These are phyloP conservation scores for Dactylellina leptospora DNA, from an alignment of 2,329 filamentous ascomycete species.

Conservation along the genomic window DNA sequence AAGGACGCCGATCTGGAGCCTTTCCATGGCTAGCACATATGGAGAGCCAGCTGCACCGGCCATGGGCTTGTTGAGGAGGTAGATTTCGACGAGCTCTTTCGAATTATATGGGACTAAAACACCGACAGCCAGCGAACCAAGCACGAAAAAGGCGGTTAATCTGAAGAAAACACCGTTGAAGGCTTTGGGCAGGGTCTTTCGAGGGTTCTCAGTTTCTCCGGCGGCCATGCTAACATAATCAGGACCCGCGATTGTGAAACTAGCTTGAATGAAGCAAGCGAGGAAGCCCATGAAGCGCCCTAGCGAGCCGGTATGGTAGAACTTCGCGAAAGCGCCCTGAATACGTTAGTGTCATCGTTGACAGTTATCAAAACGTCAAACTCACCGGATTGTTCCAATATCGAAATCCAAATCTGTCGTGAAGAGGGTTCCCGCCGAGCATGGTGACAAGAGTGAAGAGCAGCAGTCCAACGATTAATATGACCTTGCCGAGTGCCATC, in stretches of 20 bases:
- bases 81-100: conserved; percentile 69
- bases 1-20: conserved; percentile 70
- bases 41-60: conserved; percentile 71
- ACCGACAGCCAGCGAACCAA: conserved; percentile 76
- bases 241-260: conserved; percentile 73
- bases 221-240: conserved; percentile 70
- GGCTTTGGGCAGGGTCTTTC: conserved; percentile 74
- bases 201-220: conserved; percentile 74
- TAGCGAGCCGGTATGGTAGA: conserved; percentile 71
- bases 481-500: conserved; percentile 74
- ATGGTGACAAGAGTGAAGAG: conserved; percentile 83
- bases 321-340: conserved; percentile 72
- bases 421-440: conserved; percentile 79
- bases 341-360: not conserved
- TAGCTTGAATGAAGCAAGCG: conserved; percentile 75
- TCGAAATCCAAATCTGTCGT: conserved; percentile 77
- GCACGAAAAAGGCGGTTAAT: conserved; percentile 76
- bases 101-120: conserved; percentile 77
- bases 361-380: conserved; percentile 51
- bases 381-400: conserved; percentile 65
- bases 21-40: conserved; percentile 74
- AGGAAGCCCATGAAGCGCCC: conserved; percentile 81
- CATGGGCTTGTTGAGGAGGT: conserved; percentile 68
- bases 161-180: conserved; percentile 83
- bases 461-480: conserved; percentile 76